These are phyloP conservation scores for Suillus subalutaceus DNA, from an alignment of 768 basidiomycete genomes.

Conservation along the genomic window DNA sequence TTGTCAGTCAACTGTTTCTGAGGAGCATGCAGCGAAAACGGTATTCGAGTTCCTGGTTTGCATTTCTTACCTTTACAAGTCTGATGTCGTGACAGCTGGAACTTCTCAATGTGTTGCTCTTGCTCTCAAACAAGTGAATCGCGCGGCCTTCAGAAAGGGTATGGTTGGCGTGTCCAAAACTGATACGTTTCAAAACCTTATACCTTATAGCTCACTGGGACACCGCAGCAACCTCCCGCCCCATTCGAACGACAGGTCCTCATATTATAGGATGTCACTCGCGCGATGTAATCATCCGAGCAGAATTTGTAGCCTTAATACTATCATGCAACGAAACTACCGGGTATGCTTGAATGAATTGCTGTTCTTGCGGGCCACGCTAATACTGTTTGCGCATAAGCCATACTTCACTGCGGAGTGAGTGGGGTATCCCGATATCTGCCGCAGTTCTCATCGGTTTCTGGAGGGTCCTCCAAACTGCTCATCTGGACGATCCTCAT, in stretches of 20 bases:
- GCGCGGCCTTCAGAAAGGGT: no score
- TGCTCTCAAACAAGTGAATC: no score
- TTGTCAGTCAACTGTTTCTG: slow-evolving; percentile 73
- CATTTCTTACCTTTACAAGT: slow-evolving; percentile 38
- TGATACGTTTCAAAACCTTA: no score
- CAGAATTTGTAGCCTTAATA: slow-evolving; percentile 67
- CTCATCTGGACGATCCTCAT: no score
- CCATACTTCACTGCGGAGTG: slow-evolving; percentile 81
- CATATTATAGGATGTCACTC: slow-evolving; percentile 60
- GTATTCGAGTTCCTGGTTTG: slow-evolving; percentile 38
- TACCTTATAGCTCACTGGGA: neutral
- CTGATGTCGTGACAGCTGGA: no score
- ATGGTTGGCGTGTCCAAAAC: no score
- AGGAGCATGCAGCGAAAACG: slow-evolving; percentile 95
- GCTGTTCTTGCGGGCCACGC: slow-evolving; percentile 14
- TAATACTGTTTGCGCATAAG: slow-evolving; percentile 32
- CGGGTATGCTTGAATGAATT: slow-evolving; percentile 56
- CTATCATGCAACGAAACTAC: slow-evolving; percentile 89
- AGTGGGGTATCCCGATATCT: slow-evolving; percentile 25
- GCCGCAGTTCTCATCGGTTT: slow-evolving; percentile 10
- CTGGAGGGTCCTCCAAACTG: slow-evolving; percentile 58
- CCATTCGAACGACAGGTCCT: slow-evolving; percentile 93
- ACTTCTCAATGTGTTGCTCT: no score
- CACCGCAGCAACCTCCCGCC: slow-evolving; percentile 56
- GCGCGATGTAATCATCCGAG: neutral